These are phyloP conservation scores for Penicillium sp. DNA, from an alignment of 2,329 filamentous ascomycete genomes.

Conservation along the genomic window DNA sequence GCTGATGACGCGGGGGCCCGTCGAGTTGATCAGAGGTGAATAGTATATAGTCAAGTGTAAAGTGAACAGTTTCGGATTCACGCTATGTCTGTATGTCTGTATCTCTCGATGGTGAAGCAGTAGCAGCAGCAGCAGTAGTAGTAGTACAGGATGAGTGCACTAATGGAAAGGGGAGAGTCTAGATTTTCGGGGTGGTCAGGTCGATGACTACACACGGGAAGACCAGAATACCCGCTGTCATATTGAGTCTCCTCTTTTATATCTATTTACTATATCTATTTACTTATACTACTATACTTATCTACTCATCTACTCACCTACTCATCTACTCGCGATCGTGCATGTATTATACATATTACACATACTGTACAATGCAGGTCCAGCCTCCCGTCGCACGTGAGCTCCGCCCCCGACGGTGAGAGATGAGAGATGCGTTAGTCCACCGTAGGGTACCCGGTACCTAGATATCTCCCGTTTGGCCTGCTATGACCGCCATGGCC, in stretches of 20 bases:
- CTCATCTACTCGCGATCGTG: too few relatives aligned
- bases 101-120: not conserved
- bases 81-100: too few relatives aligned
- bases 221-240: constrained; percentile 6
- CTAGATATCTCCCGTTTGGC: too few relatives aligned
- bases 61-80: not conserved
- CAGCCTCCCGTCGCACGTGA: not conserved
- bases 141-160: too few relatives aligned
- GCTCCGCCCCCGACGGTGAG: not conserved
- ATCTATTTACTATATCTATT: too few relatives aligned
- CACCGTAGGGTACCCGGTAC: too few relatives aligned
- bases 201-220: constrained; percentile 4
- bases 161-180: too few relatives aligned
- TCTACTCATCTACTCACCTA: too few relatives aligned
- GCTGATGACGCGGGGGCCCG: constrained; percentile 16
- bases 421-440: too few relatives aligned
- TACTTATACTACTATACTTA: too few relatives aligned
- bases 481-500: not conserved
- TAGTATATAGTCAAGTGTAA: not conserved
- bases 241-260: too few relatives aligned
- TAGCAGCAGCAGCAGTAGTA: not conserved
- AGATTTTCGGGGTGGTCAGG: not conserved
- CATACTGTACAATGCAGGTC: not conserved
- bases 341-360: too few relatives aligned
- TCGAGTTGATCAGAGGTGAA: not conserved